phyloP scores from a whole-genome alignment of 345 rosid genomes.

The Populus alba region DNA sequence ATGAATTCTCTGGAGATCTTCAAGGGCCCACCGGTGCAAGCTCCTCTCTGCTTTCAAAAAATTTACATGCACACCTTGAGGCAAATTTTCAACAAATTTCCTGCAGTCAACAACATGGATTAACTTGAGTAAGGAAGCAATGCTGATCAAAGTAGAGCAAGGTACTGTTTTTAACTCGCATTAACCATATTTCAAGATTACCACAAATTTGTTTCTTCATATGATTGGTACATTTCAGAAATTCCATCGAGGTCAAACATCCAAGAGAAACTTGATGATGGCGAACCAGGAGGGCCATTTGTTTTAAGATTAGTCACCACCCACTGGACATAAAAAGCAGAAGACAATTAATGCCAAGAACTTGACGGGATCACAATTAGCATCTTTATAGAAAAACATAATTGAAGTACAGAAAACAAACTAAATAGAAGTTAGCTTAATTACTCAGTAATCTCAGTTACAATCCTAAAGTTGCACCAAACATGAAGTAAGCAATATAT shows the following conservation, averaged over 20 bases:
- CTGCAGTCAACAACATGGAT: conserved; percentile 31
- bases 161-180: neutral
- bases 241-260: conserved; percentile 78
- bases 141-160: neutral
- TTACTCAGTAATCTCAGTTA: neutral
- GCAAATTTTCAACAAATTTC: conserved; percentile 83
- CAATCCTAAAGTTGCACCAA: neutral
- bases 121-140: neutral
- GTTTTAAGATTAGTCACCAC: conserved; percentile 79
- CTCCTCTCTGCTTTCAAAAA: conserved; percentile 96
- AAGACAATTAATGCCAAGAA: conserved; percentile 3
- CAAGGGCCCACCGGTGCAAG: conserved; percentile 91
- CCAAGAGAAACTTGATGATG: conserved; percentile 72
- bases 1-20: conserved; percentile 91
- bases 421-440: neutral
- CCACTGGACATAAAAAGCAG: conserved; percentile 55
- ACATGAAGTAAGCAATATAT: neutral
- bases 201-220: conserved; percentile 92
- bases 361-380: neutral
- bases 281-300: conserved; percentile 28
- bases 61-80: conserved; percentile 83
- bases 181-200: conserved; percentile 20
- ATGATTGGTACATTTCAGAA: conserved; percentile 69
- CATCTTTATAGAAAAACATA: neutral
- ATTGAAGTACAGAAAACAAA: neutral